phyloP scores from a whole-genome alignment of 2,329 filamentous ascomycete genomes.

The Talaromyces pinophilus region DNA sequence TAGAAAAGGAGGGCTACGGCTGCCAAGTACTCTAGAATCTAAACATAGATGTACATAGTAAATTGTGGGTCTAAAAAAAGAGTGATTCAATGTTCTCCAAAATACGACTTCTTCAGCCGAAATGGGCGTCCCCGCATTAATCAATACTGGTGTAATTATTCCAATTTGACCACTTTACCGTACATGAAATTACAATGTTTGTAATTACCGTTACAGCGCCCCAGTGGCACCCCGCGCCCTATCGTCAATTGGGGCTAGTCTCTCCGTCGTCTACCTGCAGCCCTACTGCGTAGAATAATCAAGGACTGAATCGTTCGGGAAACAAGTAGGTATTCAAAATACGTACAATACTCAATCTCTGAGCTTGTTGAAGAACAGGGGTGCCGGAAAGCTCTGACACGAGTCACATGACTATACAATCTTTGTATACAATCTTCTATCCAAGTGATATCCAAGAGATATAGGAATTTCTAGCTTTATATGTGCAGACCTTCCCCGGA shows the following conservation, averaged over 20 bases:
- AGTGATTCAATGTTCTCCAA: neutral
- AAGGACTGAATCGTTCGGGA: neutral
- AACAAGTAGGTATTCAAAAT: neutral
- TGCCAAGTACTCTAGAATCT: neutral
- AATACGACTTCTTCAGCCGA: neutral
- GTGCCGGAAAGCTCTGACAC: neutral
- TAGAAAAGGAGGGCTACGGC: constrained; percentile 35
- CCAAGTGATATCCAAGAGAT: neutral
- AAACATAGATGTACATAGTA: neutral
- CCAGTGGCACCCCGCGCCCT: neutral
- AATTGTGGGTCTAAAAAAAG: neutral
- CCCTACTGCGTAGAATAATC: neutral
- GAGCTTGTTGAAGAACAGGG: neutral
- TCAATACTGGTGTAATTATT: neutral
- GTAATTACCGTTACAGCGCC: neutral
- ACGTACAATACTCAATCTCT: constrained; percentile 1
- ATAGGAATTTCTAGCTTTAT: neutral
- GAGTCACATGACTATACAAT: constrained; percentile 1
- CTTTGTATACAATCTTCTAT: constrained; percentile 3
- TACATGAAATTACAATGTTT: neutral
- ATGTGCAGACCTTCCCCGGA: neutral
- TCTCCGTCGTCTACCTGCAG: neutral
- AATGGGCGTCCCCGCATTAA: neutral
- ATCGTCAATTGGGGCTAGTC: neutral
- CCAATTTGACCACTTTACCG: neutral